Evolutionary conservation across 805 yeast species (phyloP).

Genomic region (Gaillardinia entomophila): DNA sequence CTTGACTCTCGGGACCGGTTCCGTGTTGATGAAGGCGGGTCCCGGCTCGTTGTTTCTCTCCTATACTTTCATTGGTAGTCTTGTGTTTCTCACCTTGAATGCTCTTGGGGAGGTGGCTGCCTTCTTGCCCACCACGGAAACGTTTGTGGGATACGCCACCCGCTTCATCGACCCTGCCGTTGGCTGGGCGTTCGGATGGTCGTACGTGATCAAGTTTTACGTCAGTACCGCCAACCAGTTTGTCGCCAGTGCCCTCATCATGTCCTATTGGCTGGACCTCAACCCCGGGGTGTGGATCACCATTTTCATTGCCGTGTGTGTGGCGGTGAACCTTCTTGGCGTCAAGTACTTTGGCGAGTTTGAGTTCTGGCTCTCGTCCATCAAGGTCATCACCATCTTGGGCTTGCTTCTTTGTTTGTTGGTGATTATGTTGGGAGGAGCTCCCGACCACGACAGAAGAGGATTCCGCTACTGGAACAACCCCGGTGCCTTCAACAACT

Average conservation of each 20-base stretch:
- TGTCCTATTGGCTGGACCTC: constrained; percentile 49
- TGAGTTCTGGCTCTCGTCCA: constrained; percentile 52
- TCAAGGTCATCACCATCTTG: constrained; percentile 60
- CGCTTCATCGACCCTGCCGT: constrained; percentile 61
- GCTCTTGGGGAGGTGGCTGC: constrained; percentile 68
- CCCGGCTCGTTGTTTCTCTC: constrained; percentile 61
- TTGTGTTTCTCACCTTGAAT: constrained; percentile 44
- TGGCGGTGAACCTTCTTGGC: constrained; percentile 39
- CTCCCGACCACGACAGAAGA: constrained; percentile 64
- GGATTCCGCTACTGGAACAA: constrained; percentile 69
- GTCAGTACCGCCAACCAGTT: constrained; percentile 59
- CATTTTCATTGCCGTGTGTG: constrained; percentile 39
- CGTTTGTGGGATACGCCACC: constrained; percentile 60
- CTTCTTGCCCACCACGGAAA: constrained; percentile 59
- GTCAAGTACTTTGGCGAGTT: constrained; percentile 40
- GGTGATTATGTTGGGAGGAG: constrained; percentile 71
- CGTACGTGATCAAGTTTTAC: constrained; percentile 49
- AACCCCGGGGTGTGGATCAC: constrained; percentile 58
- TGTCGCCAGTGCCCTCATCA: constrained; percentile 53
- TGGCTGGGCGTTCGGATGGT: constrained; percentile 67
- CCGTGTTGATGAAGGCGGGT: constrained; percentile 65
- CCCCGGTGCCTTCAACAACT: constrained; percentile 57
- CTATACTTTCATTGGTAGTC: constrained; percentile 63
- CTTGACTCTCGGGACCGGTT: constrained; percentile 69
- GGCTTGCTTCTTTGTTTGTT: constrained; percentile 63